Conservation (phyloP, 805 yeast species). For the Saturnispora hagleri region DNA sequence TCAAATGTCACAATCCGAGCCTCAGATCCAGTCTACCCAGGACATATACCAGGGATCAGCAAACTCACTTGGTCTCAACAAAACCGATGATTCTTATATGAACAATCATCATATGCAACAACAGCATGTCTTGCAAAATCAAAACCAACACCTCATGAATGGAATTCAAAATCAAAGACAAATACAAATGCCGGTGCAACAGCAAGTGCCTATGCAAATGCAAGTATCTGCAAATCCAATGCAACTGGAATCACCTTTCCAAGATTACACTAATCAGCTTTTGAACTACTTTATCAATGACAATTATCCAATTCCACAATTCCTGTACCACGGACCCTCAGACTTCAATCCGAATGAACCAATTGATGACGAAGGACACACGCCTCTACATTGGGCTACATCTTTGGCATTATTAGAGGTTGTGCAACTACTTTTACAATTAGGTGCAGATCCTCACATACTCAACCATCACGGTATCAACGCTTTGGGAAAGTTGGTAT, state of each 20-base stretch:
- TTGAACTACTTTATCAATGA: constrained; percentile 48
- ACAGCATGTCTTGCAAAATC: constrained; percentile 13
- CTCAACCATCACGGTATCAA: constrained; percentile 54
- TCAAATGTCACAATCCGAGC: constrained; percentile 15
- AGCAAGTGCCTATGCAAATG: constrained; percentile 5
- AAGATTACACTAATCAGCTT: constrained; percentile 32
- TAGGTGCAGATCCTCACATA: constrained; percentile 52
- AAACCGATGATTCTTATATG: neutral
- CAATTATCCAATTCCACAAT: constrained; percentile 27
- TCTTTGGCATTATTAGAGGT: constrained; percentile 63
- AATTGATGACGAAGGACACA: constrained; percentile 74
- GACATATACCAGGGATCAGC: neutral
- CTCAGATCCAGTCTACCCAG: constrained; percentile 2
- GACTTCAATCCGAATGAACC: constrained; percentile 57
- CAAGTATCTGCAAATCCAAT: neutral
- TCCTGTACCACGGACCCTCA: constrained; percentile 47
- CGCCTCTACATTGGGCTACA: constrained; percentile 80
- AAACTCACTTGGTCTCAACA: neutral
- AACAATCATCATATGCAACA: constrained; percentile 9
- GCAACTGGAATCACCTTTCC: constrained; percentile 1
- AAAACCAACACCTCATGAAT: neutral
- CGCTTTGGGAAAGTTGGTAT: constrained; percentile 57
- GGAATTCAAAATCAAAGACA: neutral
- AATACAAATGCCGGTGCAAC: constrained; percentile 1
- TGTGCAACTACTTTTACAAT: constrained; percentile 44